phyloP scores from a whole-genome alignment of 768 basidiomycete species.

The Botryobasidium botryosum region DNA sequence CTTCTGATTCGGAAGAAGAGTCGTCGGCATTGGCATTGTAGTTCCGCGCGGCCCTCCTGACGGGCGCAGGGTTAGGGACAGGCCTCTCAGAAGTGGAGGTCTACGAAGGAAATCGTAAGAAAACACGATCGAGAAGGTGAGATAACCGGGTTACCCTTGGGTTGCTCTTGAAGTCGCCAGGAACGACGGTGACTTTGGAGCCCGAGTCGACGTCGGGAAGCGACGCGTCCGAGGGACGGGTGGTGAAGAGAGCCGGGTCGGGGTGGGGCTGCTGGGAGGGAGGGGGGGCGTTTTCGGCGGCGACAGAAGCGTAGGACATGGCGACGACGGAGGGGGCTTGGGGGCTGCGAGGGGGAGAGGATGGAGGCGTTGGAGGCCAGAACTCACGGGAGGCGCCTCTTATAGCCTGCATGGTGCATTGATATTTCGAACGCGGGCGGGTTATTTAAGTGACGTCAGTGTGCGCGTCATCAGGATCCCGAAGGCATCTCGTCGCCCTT shows the following conservation, averaged over 20 bases:
- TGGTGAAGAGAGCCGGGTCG: slow-evolving; percentile 46
- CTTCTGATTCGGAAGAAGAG: neutral
- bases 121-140: slow-evolving; percentile 13
- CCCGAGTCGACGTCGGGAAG: slow-evolving; percentile 19
- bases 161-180: slow-evolving; percentile 31
- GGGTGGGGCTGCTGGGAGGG: slow-evolving; percentile 41
- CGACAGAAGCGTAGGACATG: slow-evolving; percentile 63
- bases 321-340: no score
- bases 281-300: slow-evolving; percentile 39
- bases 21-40: neutral
- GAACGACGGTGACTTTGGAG: slow-evolving; percentile 42
- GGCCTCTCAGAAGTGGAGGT: slow-evolving; percentile 3
- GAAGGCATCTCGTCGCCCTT: no score
- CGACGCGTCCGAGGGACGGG: slow-evolving; percentile 23
- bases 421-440: no score
- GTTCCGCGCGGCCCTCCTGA: neutral
- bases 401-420: no score
- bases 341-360: no score
- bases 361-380: no score
- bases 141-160: slow-evolving; percentile 23
- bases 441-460: no score
- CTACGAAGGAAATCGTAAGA: slow-evolving; percentile 4
- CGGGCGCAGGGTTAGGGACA: neutral
- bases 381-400: no score
- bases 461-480: no score